Evolutionary conservation across 805 yeast species (phyloP).

Genomic region (Nakazawaea anatomiae): DNA sequence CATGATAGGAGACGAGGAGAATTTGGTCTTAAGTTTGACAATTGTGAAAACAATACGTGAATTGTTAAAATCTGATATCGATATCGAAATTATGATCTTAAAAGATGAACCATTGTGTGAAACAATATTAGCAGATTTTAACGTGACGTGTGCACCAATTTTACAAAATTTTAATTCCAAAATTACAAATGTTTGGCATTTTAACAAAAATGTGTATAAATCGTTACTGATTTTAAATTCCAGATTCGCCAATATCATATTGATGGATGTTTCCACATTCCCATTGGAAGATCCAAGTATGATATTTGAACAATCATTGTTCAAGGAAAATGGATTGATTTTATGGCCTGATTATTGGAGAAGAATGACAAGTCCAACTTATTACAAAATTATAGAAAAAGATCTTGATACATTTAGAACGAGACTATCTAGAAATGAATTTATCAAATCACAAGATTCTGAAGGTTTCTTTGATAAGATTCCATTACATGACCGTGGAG

Average conservation of each 20-base stretch:
- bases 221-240: slow-evolving; percentile 38
- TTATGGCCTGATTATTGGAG: slow-evolving; percentile 80
- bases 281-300: slow-evolving; percentile 36
- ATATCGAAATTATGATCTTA: slow-evolving; percentile 81
- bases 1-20: slow-evolving; percentile 37
- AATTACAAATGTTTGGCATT: slow-evolving; percentile 39
- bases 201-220: slow-evolving; percentile 55
- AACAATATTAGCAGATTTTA: slow-evolving; percentile 48
- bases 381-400: slow-evolving; percentile 32
- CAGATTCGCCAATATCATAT: slow-evolving; percentile 36
- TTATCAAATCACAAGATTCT: slow-evolving; percentile 23
- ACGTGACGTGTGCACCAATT: slow-evolving; percentile 64
- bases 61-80: slow-evolving; percentile 51
- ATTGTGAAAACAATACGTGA: slow-evolving; percentile 34
- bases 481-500: slow-evolving; percentile 59
- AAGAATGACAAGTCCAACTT: slow-evolving; percentile 57
- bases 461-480: slow-evolving; percentile 19
- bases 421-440: slow-evolving; percentile 19
- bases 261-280: slow-evolving; percentile 41
- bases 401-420: slow-evolving; percentile 16
- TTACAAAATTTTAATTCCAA: slow-evolving; percentile 55
- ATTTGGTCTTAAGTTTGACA: slow-evolving; percentile 33
- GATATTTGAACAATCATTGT: slow-evolving; percentile 34
- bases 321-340: slow-evolving; percentile 42
- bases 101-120: slow-evolving; percentile 67